Percentiles rank a stretch among this genome's conserved stretches.
Evolutionary conservation across 2,329 filamentous ascomycete genomes (phyloP).

Genomic region (Phoma sp.): DNA sequence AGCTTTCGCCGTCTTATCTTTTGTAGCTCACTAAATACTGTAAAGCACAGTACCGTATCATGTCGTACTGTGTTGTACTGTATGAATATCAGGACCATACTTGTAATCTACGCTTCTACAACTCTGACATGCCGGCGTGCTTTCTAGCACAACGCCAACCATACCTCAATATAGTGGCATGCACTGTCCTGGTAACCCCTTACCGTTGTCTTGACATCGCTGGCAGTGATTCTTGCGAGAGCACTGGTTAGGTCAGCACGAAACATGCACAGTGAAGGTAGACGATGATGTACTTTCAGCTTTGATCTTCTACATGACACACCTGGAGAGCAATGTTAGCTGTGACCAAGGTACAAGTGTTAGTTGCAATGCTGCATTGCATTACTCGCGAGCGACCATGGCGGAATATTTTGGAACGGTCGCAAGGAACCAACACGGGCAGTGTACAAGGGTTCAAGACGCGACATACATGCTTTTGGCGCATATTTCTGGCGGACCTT

Average conservation of each 20-base stretch:
- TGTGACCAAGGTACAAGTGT: not conserved
- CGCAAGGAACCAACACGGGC: not conserved
- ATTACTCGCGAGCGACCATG: slow-evolving; percentile 9
- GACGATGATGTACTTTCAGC: slow-evolving; percentile 36
- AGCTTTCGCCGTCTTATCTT: too few species aligned
- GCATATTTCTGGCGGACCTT: slow-evolving; percentile 48
- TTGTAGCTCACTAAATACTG: too few species aligned
- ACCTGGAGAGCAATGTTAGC: slow-evolving; percentile 32
- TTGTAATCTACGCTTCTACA: too few species aligned
- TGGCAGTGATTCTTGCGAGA: slow-evolving; percentile 48
- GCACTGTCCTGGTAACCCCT: too few species aligned
- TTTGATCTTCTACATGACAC: slow-evolving; percentile 47
- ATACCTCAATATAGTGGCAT: too few species aligned
- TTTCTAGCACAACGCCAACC: too few species aligned
- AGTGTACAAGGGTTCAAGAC: not conserved
- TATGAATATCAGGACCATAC: too few species aligned
- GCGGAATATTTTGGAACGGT: slow-evolving; percentile 33
- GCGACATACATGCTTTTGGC: slow-evolving; percentile 45
- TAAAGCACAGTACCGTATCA: too few species aligned
- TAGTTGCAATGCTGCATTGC: not conserved
- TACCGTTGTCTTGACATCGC: slow-evolving; percentile 44
- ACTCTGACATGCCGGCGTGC: too few species aligned
- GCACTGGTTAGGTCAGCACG: slow-evolving; percentile 31
- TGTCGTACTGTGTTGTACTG: too few species aligned
- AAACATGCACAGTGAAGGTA: not conserved